Conservation (phyloP, 1,284 basidiomycete species). For the Trametes versicolor region DNA sequence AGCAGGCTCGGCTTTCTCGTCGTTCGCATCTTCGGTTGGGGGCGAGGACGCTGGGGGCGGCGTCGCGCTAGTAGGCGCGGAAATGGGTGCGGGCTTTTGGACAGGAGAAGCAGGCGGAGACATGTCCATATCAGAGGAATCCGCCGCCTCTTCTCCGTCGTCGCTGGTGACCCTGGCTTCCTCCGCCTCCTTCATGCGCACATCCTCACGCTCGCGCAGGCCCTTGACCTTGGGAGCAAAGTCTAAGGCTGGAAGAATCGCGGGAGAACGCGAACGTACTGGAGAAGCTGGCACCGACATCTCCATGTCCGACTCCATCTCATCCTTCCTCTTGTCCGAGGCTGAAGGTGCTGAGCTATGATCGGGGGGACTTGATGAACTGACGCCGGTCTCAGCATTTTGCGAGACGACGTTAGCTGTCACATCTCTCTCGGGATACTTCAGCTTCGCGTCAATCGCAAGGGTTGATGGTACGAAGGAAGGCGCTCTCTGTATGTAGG, state of each 20-base stretch:
- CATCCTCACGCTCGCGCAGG: constrained; percentile 12
- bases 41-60: neutral
- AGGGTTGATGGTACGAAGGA: constrained; percentile 32
- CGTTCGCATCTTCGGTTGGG: neutral
- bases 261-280: constrained; percentile 14
- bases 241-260: constrained; percentile 11
- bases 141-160: constrained; percentile 17
- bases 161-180: constrained; percentile 14
- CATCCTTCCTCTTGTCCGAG: neutral
- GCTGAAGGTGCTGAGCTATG: neutral
- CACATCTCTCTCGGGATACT: constrained; percentile 16
- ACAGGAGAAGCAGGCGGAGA: constrained; percentile 33
- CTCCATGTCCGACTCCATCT: constrained; percentile 25
- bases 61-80: neutral
- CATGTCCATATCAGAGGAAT: constrained; percentile 37
- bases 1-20: constrained; percentile 13
- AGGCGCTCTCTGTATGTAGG: constrained; percentile 23
- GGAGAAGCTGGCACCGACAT: constrained; percentile 23
- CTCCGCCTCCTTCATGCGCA: neutral
- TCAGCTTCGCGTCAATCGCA: constrained; percentile 29
- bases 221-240: constrained; percentile 19
- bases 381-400: neutral
- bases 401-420: neutral
- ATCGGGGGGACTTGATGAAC: neutral
- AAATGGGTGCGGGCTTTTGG: neutral